Conservation (phyloP, 208 protist genomes). For the Leishmania gerbilli region DNA sequence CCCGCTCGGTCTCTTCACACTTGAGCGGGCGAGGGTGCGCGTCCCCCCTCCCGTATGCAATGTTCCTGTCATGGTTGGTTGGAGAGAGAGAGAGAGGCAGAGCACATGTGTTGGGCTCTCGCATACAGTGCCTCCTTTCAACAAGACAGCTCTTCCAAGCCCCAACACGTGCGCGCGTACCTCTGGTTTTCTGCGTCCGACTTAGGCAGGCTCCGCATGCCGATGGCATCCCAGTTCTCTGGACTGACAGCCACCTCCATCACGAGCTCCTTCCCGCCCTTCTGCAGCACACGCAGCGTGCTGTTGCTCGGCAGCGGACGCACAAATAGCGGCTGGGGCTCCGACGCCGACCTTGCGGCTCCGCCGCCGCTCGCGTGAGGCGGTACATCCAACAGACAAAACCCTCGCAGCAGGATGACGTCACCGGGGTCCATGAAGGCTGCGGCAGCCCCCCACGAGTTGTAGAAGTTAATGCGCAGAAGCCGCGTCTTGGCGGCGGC, state of each 20-base stretch:
- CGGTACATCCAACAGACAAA: conserved; percentile 11
- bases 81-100: background rate
- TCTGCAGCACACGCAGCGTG: conserved; percentile 53
- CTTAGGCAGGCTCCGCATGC: conserved; percentile 45
- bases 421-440: conserved; percentile 70
- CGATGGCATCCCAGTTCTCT: conserved; percentile 44
- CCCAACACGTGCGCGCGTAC: conserved; percentile 18
- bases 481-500: conserved; percentile 4
- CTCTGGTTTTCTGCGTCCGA: conserved; percentile 18
- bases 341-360: background rate
- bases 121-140: background rate
- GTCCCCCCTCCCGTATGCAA: background rate
- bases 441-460: conserved; percentile 65
- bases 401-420: conserved; percentile 52
- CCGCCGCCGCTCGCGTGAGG: background rate
- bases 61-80: background rate
- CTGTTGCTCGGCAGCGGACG: conserved; percentile 39
- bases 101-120: background rate
- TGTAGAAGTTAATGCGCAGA: conserved; percentile 69
- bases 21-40: background rate
- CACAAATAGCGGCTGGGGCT: conserved; percentile 28
- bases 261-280: conserved; percentile 36
- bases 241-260: conserved; percentile 68
- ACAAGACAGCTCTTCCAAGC: background rate
- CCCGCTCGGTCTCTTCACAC: background rate